Evolutionary conservation across 2,329 filamentous ascomycete species (phyloP).

Genomic region (Pyricularia sp.): DNA sequence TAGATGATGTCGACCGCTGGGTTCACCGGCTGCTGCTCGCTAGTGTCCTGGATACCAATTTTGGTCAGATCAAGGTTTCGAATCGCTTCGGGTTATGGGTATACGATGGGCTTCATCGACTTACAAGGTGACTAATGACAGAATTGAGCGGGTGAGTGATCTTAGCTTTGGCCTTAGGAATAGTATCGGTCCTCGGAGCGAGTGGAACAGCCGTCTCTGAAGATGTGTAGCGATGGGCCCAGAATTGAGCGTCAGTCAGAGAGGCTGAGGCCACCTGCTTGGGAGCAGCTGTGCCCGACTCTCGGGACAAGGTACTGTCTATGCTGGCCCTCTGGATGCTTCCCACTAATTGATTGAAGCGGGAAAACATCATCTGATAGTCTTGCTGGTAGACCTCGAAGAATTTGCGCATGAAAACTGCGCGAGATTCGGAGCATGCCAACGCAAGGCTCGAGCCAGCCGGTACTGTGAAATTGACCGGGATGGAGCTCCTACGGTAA

Average conservation of each 20-base stretch:
- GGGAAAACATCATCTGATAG: conserved; percentile 6
- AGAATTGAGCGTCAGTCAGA: neutral
- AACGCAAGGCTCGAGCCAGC: neutral
- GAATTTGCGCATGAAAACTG: neutral
- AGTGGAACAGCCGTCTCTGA: neutral
- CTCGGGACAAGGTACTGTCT: neutral
- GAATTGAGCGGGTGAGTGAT: neutral
- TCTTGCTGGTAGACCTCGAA: neutral
- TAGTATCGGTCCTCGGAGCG: neutral
- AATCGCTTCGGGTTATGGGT: neutral
- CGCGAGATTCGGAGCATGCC: neutral
- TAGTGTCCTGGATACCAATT: neutral
- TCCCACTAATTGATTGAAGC: neutral
- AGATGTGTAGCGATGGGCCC: neutral
- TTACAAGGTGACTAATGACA: neutral
- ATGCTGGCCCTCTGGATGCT: neutral
- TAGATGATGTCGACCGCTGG: conserved; percentile 2
- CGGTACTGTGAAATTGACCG: neutral
- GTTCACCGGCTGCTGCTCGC: conserved; percentile 4
- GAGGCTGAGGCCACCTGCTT: neutral
- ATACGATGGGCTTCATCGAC: neutral
- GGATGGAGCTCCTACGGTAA: neutral
- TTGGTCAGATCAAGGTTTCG: neutral
- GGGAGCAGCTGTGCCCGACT: neutral
- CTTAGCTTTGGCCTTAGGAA: neutral